Conservation (phyloP, 179 eudicot species). For the Silene vulgaris region DNA sequence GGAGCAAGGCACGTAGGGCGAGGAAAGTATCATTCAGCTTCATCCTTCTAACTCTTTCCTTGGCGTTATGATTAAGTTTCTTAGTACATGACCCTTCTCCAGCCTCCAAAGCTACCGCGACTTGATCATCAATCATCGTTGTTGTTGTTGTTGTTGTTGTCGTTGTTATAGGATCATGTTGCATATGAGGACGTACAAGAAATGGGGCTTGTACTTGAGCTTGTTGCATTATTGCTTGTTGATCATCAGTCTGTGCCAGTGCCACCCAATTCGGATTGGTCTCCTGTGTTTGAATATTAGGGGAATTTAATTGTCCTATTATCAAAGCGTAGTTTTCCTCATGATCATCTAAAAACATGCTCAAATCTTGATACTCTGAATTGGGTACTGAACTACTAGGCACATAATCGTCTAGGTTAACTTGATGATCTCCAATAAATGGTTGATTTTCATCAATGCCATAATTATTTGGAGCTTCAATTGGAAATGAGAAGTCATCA, state of each 20-base stretch:
- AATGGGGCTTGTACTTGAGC: background rate
- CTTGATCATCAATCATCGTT: background rate
- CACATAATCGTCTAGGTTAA: background rate
- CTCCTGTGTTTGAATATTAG: slow-evolving; percentile 10
- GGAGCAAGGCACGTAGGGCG: slow-evolving; percentile 42
- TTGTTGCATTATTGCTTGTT: slow-evolving; percentile 13
- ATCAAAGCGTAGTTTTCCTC: slow-evolving; percentile 14
- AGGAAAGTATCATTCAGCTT: slow-evolving; percentile 38
- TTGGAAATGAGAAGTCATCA: slow-evolving; percentile 28
- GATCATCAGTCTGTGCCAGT: slow-evolving; percentile 11
- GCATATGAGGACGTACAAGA: background rate
- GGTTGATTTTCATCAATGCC: slow-evolving; percentile 16
- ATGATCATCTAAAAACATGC: slow-evolving; percentile 27
- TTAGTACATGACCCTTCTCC: slow-evolving; percentile 29
- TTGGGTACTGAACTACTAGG: slow-evolving; percentile 18
- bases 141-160: background rate
- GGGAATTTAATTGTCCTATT: slow-evolving; percentile 18
- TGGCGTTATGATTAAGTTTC: slow-evolving; percentile 52
- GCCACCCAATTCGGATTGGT: slow-evolving; percentile 16
- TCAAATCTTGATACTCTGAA: slow-evolving; percentile 29
- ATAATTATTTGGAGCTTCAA: slow-evolving; percentile 13
- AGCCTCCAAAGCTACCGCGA: background rate
- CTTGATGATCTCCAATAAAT: slow-evolving; percentile 9
- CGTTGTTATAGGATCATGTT: background rate
- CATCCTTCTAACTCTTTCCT: slow-evolving; percentile 51